phyloP scores from a whole-genome alignment of 164 flowering plant species.

The Annona squamosa region DNA sequence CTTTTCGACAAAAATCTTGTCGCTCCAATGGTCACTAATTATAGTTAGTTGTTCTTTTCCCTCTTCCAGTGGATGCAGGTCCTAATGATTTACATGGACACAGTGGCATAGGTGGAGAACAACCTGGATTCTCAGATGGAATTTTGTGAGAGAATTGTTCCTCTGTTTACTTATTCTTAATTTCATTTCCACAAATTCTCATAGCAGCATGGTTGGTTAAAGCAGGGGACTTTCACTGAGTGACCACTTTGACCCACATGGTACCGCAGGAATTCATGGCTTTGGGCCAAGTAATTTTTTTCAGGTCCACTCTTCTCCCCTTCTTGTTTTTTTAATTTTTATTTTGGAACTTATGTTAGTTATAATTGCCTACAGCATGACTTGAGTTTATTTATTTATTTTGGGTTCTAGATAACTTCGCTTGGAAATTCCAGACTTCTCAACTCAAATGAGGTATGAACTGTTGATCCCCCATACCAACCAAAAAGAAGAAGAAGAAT shows the following conservation, averaged over 20 bases:
- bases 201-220: not conserved
- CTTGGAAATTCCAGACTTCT: conserved; percentile 1
- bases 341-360: not conserved
- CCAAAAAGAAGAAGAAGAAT: not conserved
- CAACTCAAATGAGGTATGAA: conserved; percentile 4
- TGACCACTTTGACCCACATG: conserved; percentile 4
- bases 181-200: not conserved
- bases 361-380: not conserved
- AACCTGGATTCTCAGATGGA: conserved; percentile 12
- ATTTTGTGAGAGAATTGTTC: conserved; percentile 9
- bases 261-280: not conserved
- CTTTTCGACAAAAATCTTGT: not conserved
- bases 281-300: conserved; percentile 1
- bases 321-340: not conserved
- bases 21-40: not conserved
- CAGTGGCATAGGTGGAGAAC: conserved; percentile 9
- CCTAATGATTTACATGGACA: conserved; percentile 13
- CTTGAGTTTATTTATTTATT: not conserved
- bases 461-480: not conserved
- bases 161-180: not conserved
- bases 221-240: conserved; percentile 5
- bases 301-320: not conserved
- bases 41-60: not conserved
- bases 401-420: not conserved
- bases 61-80: conserved; percentile 3